Evolutionary conservation across 2,329 filamentous ascomycete species (phyloP).

Genomic region (Rutstroemia sp.): DNA sequence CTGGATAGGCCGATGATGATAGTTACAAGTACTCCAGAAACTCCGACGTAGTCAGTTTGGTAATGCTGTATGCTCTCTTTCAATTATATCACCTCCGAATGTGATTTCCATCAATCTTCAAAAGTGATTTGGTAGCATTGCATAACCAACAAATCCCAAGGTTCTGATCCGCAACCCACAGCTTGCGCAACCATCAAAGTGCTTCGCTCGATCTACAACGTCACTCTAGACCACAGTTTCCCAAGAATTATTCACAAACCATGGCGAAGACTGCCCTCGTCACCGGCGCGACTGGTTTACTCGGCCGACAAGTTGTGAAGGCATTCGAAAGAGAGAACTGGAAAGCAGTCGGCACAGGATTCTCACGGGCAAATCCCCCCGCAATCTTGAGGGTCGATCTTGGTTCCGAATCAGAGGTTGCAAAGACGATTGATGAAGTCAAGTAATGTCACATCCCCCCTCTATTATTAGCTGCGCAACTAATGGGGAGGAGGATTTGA

Average conservation of each 20-base stretch:
- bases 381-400: constrained; percentile 45
- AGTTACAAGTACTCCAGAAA: too few relatives aligned
- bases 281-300: constrained; percentile 77
- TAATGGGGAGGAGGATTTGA: constrained; percentile 16
- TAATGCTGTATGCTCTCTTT: too few relatives aligned
- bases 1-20: too few relatives aligned
- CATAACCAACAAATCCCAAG: too few relatives aligned
- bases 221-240: background rate
- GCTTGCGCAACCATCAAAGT: background rate
- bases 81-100: too few relatives aligned
- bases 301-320: constrained; percentile 70
- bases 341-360: constrained; percentile 65
- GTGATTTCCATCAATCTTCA: too few relatives aligned
- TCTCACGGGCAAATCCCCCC: constrained; percentile 64
- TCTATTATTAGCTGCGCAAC: background rate
- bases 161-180: background rate
- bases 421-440: constrained; percentile 42
- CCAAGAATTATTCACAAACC: background rate
- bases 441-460: constrained; percentile 38
- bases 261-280: constrained; percentile 55
- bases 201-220: background rate
- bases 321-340: constrained; percentile 63
- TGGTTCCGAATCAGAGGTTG: constrained; percentile 35
- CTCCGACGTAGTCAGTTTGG: too few relatives aligned
- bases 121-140: too few relatives aligned